Base-by-base conservation (phyloP, 2,329 filamentous ascomycete species). In the Arthrobotrys musiformis region DNA sequence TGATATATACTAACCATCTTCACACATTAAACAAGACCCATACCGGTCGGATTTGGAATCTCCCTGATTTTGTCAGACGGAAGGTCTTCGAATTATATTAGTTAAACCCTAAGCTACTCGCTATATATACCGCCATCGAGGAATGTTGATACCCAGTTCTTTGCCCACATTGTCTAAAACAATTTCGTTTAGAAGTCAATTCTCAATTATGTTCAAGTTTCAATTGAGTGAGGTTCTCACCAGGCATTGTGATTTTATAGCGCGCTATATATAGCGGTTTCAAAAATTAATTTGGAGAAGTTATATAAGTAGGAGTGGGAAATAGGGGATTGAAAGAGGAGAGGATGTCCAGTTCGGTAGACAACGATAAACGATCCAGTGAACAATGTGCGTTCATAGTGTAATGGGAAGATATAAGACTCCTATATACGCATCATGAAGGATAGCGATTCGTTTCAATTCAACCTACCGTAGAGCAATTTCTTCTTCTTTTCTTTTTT, bases 121-220 rank as follows among this genome's bases (percentile, higher is more conserved):
- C n/a, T 2, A 56, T 56, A 56, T 37, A n/a, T n/a, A n/a, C 30
- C 37, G n/a, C 30, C 30, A 37, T 24, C 30, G 22, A 56, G 17
- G 30, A 37, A 56, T 28, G 30, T 17, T 56, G 11, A 56, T 56
- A 56, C 50, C 15, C n/a, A n/a, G n/a, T n/a, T n/a, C 9, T 37
- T 13, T 30, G 19, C 50, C 3, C 4, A 28, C 28, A 37, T 35
- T 35, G n/a, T 56, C 50, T 56, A 56, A 56, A 37, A 35, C 11
- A 56, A 56, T 8, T 56, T 56, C 35, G 30, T 22, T 56, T 56
- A 56, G 30, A 37, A n/a, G n/a, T n/a, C n/a, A 37, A 56, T 56
- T 56, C 50, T 56, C 13, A 9, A 33, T 33, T 33, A 33, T 5
- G 4, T 33, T 56, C 28, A 56, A 35, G 37, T 56, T 56, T 13